Evolutionary conservation across 129 eudicot genomes (phyloP).

Genomic region (Helichrysum umbraculigerum): DNA sequence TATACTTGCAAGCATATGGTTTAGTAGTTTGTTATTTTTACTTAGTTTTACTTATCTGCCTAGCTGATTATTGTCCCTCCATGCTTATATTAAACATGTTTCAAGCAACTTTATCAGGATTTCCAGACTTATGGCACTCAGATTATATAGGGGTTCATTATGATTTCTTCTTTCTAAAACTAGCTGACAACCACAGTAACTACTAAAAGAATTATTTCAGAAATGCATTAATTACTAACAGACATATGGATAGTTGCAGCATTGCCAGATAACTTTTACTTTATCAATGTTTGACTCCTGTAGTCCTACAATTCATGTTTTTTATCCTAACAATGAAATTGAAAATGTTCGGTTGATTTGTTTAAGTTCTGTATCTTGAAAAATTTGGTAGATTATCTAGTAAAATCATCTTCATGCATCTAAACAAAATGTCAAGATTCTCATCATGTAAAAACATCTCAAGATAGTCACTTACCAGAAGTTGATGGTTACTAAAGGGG

Average conservation of each 20-base stretch:
- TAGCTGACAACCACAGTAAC: neutral
- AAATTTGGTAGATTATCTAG: constrained; percentile 2
- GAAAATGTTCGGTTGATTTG: neutral
- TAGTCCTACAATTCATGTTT: neutral
- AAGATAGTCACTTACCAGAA: neutral
- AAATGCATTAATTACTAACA: neutral
- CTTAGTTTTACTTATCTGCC: neutral
- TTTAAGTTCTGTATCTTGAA: neutral
- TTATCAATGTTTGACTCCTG: neutral
- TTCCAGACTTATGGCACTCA: neutral
- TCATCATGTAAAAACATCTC: neutral
- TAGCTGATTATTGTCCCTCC: neutral
- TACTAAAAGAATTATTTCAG: neutral
- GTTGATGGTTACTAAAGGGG: neutral
- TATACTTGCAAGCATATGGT: neutral
- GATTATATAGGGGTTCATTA: neutral
- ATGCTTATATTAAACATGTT: neutral
- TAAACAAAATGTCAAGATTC: neutral
- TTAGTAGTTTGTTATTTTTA: neutral
- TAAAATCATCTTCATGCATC: constrained; percentile 5
- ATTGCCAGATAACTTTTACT: neutral
- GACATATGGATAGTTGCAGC: neutral
- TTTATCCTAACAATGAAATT: neutral
- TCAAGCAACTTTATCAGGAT: neutral
- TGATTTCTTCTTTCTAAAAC: neutral